Base-by-base conservation (phyloP, 345 rosid species). In the Populus nigra region DNA sequence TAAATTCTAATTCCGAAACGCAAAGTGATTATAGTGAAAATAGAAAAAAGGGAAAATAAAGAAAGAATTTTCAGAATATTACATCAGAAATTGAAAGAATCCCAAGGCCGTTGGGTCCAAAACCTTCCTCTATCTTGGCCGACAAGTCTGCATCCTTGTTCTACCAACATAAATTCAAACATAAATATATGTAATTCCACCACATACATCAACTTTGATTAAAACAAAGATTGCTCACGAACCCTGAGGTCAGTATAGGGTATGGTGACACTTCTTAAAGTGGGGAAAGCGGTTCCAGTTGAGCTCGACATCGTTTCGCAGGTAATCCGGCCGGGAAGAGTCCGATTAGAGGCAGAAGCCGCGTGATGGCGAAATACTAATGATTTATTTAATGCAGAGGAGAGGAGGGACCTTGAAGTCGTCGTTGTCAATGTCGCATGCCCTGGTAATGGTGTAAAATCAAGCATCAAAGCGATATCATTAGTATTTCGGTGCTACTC, bases 51-150 rank as follows among this genome's bases (percentile, higher is more conserved):
- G 73, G 33, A 61, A 8, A 27, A 43, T 6, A 23, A 68, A n/a
- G n/a, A 71, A 45, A 65, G 57, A 27, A 25, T 8, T 15, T 47
- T 47, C 50, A 15, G 45, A 22, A 17, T 5, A 76, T 7, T 88
- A 91, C 99, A 69, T 86, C 91, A 20, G 89, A 83, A 76, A 95
- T 79, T 22, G 97, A 85, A 55, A 95, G 82, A 74, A 95, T 93
- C 66, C 99, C 99, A 36, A 93, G 90, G 49, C 96, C 99, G 59
- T 87, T 85, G 20, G 94, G 91, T 86, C 99, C 98, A 68, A 95
- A 90, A 43, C 94, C 99, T 83, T 88, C 79, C 82, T 89, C 94
- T 75, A 95, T 95, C 88, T 88, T 90, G 74, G 13, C 50, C 18
- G 98, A 91, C 76, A 93, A 84, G 80, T 91, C 92, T 68, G 83